Conservation (phyloP, 768 basidiomycete species). For the Pisolithus microcarpus region DNA sequence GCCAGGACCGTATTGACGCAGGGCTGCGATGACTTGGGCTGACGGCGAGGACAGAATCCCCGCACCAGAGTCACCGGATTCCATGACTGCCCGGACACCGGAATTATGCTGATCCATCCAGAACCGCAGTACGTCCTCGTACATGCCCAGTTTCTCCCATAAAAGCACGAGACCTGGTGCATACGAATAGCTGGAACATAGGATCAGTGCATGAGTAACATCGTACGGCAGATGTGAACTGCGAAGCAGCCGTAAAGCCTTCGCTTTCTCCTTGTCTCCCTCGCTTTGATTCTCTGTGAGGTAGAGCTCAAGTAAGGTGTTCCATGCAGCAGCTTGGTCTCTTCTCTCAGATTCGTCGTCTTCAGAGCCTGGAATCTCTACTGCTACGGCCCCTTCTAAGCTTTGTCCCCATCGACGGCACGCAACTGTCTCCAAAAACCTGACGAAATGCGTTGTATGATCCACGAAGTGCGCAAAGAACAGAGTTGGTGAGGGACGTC, state of each 20-base stretch:
- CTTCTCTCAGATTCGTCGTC: conserved; percentile 48
- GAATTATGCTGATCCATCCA: conserved; percentile 70
- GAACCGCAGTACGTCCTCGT: conserved; percentile 89
- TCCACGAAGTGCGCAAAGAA: conserved; percentile 96
- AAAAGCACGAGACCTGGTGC: conserved; percentile 80
- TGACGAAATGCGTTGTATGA: conserved; percentile 73
- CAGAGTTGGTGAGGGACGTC: conserved; percentile 69
- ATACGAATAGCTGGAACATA: conserved; percentile 81
- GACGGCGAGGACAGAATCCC: conserved; percentile 20
- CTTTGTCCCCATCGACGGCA: conserved; percentile 71
- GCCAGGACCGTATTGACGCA: conserved; percentile 65
- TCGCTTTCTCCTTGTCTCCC: conserved; percentile 55
- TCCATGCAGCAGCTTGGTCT: conserved; percentile 88
- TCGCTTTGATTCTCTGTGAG: conserved; percentile 37
- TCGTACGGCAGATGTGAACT: conserved; percentile 70
- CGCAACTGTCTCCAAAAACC: conserved; percentile 86
- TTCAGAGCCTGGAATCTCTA: conserved; percentile 15
- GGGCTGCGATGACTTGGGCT: conserved; percentile 56
- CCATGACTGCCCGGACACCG: conserved; percentile 15
- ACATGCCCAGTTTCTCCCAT: conserved; percentile 94
- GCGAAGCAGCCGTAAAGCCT: conserved; percentile 67
- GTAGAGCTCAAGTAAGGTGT: conserved; percentile 91
- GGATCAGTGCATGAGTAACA: conserved; percentile 84
- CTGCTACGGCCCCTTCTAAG: conserved; percentile 34
- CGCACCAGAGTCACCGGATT: conserved; percentile 12